Conservation (phyloP, 202 grass and related monocot species). For the Eragrostis tef region DNA sequence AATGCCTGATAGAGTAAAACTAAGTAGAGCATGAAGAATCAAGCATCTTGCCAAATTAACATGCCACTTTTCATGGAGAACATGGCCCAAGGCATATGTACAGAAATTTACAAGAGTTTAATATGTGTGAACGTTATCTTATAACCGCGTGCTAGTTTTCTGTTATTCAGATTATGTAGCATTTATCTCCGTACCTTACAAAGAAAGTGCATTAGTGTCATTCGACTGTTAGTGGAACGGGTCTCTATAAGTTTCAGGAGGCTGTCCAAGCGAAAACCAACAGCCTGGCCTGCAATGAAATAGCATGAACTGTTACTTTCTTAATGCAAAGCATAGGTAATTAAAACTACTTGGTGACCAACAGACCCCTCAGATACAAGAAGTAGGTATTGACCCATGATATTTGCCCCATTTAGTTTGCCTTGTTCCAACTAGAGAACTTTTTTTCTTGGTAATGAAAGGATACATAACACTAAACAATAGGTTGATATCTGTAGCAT, state of each 20-base stretch:
- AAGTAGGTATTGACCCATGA: constrained; percentile 22
- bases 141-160: background rate
- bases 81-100: background rate
- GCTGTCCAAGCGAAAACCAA: constrained; percentile 89
- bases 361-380: constrained; percentile 3
- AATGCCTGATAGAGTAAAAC: background rate
- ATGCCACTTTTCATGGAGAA: background rate
- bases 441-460: constrained; percentile 41
- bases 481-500: constrained; percentile 12
- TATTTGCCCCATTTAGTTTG: constrained; percentile 2
- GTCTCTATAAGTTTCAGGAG: constrained; percentile 92
- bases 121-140: constrained; percentile 10
- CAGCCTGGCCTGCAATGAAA: constrained; percentile 75
- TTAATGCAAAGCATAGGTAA: constrained; percentile 2
- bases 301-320: constrained; percentile 28
- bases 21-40: background rate
- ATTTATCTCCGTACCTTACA: constrained; percentile 76
- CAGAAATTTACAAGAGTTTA: background rate
- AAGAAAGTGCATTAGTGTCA: constrained; percentile 96
- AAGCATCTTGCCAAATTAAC: background rate
- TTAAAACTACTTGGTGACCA: constrained; percentile 30
- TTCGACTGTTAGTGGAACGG: constrained; percentile 79
- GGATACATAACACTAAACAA: background rate
- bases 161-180: constrained; percentile 3
- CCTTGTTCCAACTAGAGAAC: constrained; percentile 7